These are phyloP conservation scores for Ogataea salicorniae DNA, from an alignment of 805 yeast species.

Conservation along the genomic window DNA sequence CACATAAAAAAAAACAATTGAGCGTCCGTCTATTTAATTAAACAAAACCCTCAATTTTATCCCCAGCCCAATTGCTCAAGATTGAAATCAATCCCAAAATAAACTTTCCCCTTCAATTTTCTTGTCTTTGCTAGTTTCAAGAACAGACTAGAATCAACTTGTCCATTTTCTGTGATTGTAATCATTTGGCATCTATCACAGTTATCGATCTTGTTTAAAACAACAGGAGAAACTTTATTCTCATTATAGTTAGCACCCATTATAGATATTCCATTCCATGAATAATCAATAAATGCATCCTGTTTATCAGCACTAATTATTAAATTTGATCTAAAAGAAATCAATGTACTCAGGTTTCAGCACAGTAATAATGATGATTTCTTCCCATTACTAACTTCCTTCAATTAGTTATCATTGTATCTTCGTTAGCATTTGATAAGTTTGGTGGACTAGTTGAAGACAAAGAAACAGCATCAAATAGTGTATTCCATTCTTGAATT, in stretches of 20 bases:
- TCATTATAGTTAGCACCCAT: not conserved
- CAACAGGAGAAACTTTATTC: conserved; percentile 4
- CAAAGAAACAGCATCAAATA: conserved; percentile 36
- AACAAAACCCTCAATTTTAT: not conserved
- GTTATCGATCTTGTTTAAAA: conserved; percentile 20
- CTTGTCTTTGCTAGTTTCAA: conserved; percentile 30
- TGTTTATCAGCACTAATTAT: conserved; percentile 19
- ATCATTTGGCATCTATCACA: conserved; percentile 44
- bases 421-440: conserved; percentile 14
- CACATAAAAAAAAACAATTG: no score
- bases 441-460: conserved; percentile 33
- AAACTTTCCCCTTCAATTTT: conserved; percentile 32
- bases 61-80: conserved; percentile 17
- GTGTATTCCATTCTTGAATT: conserved; percentile 27
- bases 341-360: conserved; percentile 16
- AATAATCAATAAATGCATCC: conserved; percentile 35
- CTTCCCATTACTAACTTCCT: conserved; percentile 3
- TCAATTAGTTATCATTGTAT: not conserved
- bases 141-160: conserved; percentile 29
- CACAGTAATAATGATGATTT: conserved; percentile 4
- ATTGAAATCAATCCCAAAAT: conserved; percentile 33
- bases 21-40: no score
- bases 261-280: conserved; percentile 26
- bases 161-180: conserved; percentile 36
- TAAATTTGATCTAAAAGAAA: conserved; percentile 39